A percentile compares a stretch with the other conserved stretches of the same genome.
These are phyloP conservation scores for Saccharomycopsis vini DNA, from an alignment of 805 yeast species.

Conservation along the genomic window DNA sequence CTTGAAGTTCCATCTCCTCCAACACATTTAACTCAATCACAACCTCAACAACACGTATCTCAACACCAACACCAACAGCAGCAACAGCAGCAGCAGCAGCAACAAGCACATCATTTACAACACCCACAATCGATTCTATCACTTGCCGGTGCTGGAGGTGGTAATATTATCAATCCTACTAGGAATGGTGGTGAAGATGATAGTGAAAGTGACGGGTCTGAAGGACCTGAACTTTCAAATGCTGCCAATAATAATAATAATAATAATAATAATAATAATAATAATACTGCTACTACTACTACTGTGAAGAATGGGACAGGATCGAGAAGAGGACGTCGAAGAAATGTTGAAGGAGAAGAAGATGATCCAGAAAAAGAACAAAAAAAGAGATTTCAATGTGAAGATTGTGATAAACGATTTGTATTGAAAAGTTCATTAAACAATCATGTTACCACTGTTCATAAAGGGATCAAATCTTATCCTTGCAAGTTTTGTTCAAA, in stretches of 20 bases:
- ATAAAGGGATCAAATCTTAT: constrained; percentile 10
- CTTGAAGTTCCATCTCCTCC: too few relatives aligned
- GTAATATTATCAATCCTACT: not conserved
- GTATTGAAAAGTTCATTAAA: constrained; percentile 13
- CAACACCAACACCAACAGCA: not conserved
- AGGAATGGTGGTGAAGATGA: not conserved
- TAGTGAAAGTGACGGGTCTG: not conserved
- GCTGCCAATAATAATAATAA: too few relatives aligned
- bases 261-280: too few relatives aligned
- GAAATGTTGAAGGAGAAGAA: not conserved
- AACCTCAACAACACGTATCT: not conserved
- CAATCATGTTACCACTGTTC: constrained; percentile 14
- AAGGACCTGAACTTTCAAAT: not conserved
- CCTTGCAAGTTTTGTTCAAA: constrained; percentile 16
- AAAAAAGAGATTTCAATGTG: not conserved
- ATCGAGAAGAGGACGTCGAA: not conserved
- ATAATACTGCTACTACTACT: too few relatives aligned
- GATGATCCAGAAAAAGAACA: not conserved
- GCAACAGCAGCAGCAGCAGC: not conserved
- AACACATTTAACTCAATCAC: too few relatives aligned
- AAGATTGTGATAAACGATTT: constrained; percentile 14
- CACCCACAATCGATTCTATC: not conserved
- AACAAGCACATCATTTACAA: not conserved
- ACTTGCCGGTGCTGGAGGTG: not conserved
- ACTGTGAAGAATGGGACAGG: not conserved